phyloP scores from a whole-genome alignment of 176 grass and related monocot genomes.

The Lolium rigidum region DNA sequence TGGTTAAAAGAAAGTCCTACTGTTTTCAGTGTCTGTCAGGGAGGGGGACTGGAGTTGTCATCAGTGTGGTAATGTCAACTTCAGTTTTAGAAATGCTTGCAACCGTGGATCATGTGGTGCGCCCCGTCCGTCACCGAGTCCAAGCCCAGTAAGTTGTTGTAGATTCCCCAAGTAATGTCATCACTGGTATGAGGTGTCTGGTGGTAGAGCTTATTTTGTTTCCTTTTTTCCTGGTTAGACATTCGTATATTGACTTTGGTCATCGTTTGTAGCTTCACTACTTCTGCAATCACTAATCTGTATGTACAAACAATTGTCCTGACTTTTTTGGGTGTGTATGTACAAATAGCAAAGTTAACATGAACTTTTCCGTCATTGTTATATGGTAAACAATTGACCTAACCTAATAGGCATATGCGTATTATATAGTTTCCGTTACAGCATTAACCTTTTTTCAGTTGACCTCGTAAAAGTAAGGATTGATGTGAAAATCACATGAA shows the following conservation, averaged over 20 bases:
- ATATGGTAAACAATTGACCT: neutral
- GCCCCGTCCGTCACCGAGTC: constrained; percentile 81
- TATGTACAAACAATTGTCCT: neutral
- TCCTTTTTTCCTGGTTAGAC: neutral
- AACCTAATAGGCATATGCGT: neutral
- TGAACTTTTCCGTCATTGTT: constrained; percentile 9
- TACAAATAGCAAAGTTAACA: neutral
- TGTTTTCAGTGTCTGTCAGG: constrained; percentile 75
- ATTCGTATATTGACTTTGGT: neutral
- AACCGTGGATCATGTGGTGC: constrained; percentile 91
- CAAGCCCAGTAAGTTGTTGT: constrained; percentile 80
- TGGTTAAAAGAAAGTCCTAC: constrained; percentile 49
- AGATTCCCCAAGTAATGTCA: constrained; percentile 58
- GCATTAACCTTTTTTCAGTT: neutral
- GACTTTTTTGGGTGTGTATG: neutral
- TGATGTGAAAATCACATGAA: neutral
- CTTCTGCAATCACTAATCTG: neutral
- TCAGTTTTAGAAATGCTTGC: constrained; percentile 97
- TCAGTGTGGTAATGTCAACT: constrained; percentile 98
- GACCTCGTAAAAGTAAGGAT: neutral
- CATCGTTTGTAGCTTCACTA: neutral
- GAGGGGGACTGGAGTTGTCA: constrained; percentile 96
- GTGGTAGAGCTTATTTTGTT: constrained; percentile 12
- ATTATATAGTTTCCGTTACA: neutral
- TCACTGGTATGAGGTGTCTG: constrained; percentile 52